Percentiles rank a stretch among this genome's conserved stretches.
phyloP scores from a whole-genome alignment of 2,329 filamentous ascomycete genomes.

The Phoma herbarum region DNA sequence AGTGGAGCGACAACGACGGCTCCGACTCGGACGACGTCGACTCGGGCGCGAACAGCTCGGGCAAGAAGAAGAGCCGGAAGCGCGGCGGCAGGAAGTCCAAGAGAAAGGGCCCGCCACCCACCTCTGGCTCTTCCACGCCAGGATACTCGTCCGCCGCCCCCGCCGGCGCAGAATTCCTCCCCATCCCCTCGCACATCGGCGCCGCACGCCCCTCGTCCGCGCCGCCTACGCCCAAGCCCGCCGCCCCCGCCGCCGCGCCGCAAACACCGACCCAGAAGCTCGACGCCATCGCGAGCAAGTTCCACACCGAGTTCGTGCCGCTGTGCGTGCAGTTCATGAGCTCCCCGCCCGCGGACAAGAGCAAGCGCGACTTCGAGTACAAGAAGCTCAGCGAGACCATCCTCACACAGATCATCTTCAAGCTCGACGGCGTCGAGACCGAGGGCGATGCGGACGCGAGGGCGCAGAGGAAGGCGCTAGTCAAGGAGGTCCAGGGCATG shows the following conservation, averaged over 20 bases:
- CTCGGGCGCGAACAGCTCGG: slow-evolving; percentile 36
- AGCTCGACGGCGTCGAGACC: slow-evolving; percentile 78
- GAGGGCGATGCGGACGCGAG: slow-evolving; percentile 73
- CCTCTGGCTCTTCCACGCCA: slow-evolving; percentile 54
- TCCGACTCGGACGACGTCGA: slow-evolving; percentile 52
- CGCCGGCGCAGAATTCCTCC: slow-evolving; percentile 50
- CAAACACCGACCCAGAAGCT: slow-evolving; percentile 65
- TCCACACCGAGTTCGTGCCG: slow-evolving; percentile 71
- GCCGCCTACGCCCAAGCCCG: slow-evolving; percentile 49
- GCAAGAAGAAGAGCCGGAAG: slow-evolving; percentile 48
- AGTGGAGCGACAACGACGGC: slow-evolving; percentile 48
- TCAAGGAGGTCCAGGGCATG: slow-evolving; percentile 74
- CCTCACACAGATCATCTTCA: slow-evolving; percentile 77
- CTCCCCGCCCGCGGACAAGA: slow-evolving; percentile 65
- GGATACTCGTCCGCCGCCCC: slow-evolving; percentile 45
- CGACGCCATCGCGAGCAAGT: slow-evolving; percentile 70
- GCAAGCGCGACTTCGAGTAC: slow-evolving; percentile 77
- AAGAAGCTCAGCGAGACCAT: slow-evolving; percentile 78
- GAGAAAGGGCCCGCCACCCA: slow-evolving; percentile 55
- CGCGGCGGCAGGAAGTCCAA: slow-evolving; percentile 54
- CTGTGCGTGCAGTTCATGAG: slow-evolving; percentile 69
- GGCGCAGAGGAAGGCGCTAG: slow-evolving; percentile 72
- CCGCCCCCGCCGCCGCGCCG: slow-evolving; percentile 36
- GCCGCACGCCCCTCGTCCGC: slow-evolving; percentile 47
- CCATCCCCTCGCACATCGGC: slow-evolving; percentile 47